Evolutionary conservation across 805 yeast species (phyloP), one percentile per base, ranked within the genome.

Genomic region (Candida vartiovaarae): DNA sequence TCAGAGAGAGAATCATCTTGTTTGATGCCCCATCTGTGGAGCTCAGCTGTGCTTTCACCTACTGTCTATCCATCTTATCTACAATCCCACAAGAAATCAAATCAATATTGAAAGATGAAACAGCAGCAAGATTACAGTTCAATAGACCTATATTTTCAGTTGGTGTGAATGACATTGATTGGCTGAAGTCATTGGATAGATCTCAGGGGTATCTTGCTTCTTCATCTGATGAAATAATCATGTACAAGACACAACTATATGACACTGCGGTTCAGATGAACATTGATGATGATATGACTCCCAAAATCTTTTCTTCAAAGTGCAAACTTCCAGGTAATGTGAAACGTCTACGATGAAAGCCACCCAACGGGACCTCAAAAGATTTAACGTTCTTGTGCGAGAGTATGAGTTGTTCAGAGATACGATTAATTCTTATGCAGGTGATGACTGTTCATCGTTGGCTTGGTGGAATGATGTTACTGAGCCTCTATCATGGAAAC

Each of bases 181-280:
- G 63, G 56, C 52, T 71, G 37, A 55, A 52, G 29, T 37, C 42
- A 8, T 11, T 57, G 4, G 46, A 39, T 32, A 45, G 40, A 8
- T 26, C 15, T 4, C 34, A 27, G 26, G 73, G 76, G 2, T 81
- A 64, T 51, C 65, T 82, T 34, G 89, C 82, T 3, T 67, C 77
- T 6, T 80, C 91, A 2, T 74, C 82, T 24, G 95, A 84, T 55
- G 81, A 76, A 36, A 75, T 84, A 25, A 61, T 84, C 30, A 64
- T 80, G 53, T 76, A 72, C 47, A 82, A 80, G 50, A 55, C 55
- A 11, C 63, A 67, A 8, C 50, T 78, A 4, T 82, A 74, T 55
- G 87, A 82, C 53, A 54, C 64, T 34, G 56, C 69, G 1, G 55
- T 73, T 8, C 56, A 54, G 15, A 34, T 59, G 28, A 46, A 45